These are phyloP conservation scores for Arctium lappa DNA, from an alignment of 129 eudicot species.

Conservation along the genomic window DNA sequence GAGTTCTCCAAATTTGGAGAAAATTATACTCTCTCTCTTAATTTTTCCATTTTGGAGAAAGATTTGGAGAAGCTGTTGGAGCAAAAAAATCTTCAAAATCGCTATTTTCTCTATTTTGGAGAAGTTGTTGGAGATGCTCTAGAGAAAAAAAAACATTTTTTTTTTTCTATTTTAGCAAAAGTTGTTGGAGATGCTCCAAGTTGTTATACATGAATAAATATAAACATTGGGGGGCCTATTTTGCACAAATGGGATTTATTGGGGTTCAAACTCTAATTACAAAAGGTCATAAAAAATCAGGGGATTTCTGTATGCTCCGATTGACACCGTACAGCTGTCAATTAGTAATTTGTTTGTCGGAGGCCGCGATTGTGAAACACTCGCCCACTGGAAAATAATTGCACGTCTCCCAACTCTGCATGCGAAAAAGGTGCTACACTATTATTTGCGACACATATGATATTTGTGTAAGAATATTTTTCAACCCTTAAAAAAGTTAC, in stretches of 20 bases:
- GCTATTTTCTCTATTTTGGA: too few relatives aligned
- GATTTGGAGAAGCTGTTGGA: too few relatives aligned
- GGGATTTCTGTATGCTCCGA: background rate
- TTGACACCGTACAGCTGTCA: conserved; percentile 15
- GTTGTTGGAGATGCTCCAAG: background rate
- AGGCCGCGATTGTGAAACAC: conserved; percentile 20
- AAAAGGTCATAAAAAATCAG: background rate
- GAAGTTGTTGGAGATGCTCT: too few relatives aligned
- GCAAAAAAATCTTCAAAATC: too few relatives aligned
- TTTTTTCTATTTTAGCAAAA: too few relatives aligned
- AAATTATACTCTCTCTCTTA: too few relatives aligned
- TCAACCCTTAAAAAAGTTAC: too few relatives aligned
- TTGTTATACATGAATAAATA: background rate
- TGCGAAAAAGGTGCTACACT: conserved; percentile 13
- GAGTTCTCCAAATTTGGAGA: too few relatives aligned
- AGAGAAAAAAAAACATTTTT: too few relatives aligned
- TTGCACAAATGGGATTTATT: background rate
- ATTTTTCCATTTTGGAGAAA: too few relatives aligned
- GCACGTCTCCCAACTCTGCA: conserved; percentile 16
- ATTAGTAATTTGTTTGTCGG: conserved; percentile 4
- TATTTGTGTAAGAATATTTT: too few relatives aligned
- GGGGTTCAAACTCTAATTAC: background rate
- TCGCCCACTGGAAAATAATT: conserved; percentile 1
- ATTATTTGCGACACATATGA: too few relatives aligned
- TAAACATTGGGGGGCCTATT: background rate